phyloP scores from a whole-genome alignment of 305 asterid species.

The Ajuga reptans region DNA sequence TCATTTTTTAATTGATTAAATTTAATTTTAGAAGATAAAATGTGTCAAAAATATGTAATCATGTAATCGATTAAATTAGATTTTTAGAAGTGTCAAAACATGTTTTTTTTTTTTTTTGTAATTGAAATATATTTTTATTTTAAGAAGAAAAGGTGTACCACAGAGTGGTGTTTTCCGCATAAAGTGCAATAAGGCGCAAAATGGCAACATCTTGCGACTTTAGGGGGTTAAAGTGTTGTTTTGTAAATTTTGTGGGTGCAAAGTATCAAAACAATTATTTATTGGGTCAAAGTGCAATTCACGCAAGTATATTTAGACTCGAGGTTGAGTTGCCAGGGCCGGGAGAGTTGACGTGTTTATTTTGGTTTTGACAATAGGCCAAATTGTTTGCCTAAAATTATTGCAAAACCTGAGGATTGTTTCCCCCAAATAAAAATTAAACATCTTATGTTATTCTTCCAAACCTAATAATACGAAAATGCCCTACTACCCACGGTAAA shows the following conservation, averaged over 20 bases:
- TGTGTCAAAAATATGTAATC: too few relatives aligned
- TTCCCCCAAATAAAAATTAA: neutral
- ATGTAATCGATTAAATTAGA: too few relatives aligned
- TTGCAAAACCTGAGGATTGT: neutral
- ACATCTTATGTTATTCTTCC: too few relatives aligned
- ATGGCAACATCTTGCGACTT: neutral
- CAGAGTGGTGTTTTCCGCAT: neutral
- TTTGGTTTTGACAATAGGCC: slow-evolving; percentile 11
- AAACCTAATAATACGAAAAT: too few relatives aligned
- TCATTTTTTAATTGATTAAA: too few relatives aligned
- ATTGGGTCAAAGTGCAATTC: neutral
- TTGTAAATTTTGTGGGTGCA: neutral
- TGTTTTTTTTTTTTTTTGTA: too few relatives aligned
- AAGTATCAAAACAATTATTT: neutral
- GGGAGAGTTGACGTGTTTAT: slow-evolving; percentile 10
- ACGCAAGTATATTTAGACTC: neutral
- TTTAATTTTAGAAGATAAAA: too few relatives aligned
- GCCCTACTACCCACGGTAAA: too few relatives aligned
- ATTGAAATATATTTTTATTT: too few relatives aligned
- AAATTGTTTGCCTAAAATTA: neutral
- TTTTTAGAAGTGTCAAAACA: too few relatives aligned
- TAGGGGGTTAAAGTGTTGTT: neutral
- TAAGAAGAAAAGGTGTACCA: neutral
- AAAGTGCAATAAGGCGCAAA: neutral
- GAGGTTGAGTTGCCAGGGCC: neutral